Percentiles rank a stretch among this genome's conserved stretches.
Conservation (phyloP, 148 eudicot species). For the Diospyros lotus region DNA sequence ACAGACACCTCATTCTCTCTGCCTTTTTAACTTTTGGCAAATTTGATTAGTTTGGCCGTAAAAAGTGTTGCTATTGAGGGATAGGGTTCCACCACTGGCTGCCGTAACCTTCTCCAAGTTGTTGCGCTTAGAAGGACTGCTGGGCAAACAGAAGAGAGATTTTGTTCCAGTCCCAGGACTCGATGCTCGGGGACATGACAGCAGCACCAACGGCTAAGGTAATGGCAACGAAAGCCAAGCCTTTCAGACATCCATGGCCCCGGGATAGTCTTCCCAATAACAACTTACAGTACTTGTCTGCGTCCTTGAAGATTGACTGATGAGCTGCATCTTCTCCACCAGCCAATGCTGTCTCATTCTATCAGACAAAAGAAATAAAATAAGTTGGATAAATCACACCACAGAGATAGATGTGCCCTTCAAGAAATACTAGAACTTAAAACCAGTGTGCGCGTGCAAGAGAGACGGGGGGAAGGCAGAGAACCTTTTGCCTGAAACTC, state of each 20-base stretch:
- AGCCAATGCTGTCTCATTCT: conserved; percentile 62
- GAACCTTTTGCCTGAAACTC: conserved; percentile 69
- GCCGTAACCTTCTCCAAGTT: neutral
- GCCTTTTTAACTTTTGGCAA: too few species aligned
- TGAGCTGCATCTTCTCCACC: conserved; percentile 35
- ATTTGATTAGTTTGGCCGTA: too few species aligned
- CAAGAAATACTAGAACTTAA: too few species aligned
- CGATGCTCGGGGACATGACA: conserved; percentile 40
- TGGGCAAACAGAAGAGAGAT: conserved; percentile 48
- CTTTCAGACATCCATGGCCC: conserved; percentile 59
- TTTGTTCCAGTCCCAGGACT: conserved; percentile 50
- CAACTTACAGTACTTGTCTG: conserved; percentile 63
- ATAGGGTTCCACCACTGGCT: neutral
- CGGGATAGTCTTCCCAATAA: conserved; percentile 58
- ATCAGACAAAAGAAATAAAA: neutral
- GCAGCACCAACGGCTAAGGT: conserved; percentile 50
- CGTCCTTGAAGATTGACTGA: conserved; percentile 43
- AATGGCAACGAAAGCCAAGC: conserved; percentile 28
- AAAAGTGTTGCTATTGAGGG: neutral
- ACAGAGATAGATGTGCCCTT: neutral
- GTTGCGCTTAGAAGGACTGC: conserved; percentile 34
- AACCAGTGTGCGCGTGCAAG: too few species aligned
- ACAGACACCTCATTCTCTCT: neutral
- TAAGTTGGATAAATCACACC: neutral
- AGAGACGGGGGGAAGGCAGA: neutral